Conservation (phyloP, 306 rosid species). For the Fragaria iinumae region DNA sequence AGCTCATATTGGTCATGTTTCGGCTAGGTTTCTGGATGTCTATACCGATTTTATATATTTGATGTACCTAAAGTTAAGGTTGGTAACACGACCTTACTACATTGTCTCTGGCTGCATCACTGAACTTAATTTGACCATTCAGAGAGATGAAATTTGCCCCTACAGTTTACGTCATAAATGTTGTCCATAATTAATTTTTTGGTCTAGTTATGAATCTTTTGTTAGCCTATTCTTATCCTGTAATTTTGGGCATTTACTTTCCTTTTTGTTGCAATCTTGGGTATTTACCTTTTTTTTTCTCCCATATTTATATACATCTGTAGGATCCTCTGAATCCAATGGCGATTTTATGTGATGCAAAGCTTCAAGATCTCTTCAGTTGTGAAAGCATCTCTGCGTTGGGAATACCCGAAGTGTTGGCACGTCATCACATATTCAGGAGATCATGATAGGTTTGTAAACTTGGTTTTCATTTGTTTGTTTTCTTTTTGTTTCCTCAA, state of each 20-base stretch:
- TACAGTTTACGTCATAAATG: not conserved
- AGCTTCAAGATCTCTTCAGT: slow-evolving; percentile 78
- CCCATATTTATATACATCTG: slow-evolving; percentile 23
- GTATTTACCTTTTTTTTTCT: not conserved
- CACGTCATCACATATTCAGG: slow-evolving; percentile 66
- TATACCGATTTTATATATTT: not conserved
- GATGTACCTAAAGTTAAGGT: not conserved
- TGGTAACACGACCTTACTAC: not conserved
- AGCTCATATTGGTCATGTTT: not conserved
- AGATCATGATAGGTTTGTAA: slow-evolving; percentile 47
- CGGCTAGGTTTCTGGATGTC: not conserved
- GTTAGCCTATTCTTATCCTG: not conserved
- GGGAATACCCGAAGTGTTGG: slow-evolving; percentile 74
- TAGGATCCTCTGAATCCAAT: slow-evolving; percentile 78
- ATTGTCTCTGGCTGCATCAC: not conserved
- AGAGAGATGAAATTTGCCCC: not conserved
- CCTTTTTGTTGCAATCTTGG: slow-evolving; percentile 11
- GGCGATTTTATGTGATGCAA: slow-evolving; percentile 67
- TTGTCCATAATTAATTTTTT: not conserved
- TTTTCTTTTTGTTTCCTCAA: slow-evolving; percentile 34
- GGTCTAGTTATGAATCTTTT: not conserved
- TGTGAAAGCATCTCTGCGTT: slow-evolving; percentile 71
- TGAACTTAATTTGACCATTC: not conserved
- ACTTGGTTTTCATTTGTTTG: not conserved
- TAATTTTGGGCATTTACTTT: slow-evolving; percentile 17